Evolutionary conservation across 306 rosid species (phyloP).

Genomic region (Bauhinia variegata): DNA sequence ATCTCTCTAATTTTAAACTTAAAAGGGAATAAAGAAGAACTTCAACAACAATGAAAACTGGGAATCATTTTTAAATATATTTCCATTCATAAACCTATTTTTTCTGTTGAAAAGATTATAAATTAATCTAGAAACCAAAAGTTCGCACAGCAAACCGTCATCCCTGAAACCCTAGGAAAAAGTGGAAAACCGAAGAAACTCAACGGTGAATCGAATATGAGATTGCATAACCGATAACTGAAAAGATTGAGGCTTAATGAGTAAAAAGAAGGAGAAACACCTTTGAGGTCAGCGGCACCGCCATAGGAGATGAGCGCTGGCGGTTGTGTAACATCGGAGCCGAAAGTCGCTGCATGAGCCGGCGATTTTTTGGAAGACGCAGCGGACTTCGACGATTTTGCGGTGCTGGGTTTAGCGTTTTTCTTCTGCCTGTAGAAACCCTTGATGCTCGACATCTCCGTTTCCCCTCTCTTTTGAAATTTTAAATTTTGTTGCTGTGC

Average conservation of each 20-base stretch:
- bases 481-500: conserved; percentile 26
- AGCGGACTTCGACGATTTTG: conserved; percentile 27
- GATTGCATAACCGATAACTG: neutral
- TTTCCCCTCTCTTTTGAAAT: conserved; percentile 33
- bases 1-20: too few relatives aligned
- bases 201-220: neutral
- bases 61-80: too few relatives aligned
- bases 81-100: too few relatives aligned
- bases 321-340: conserved; percentile 44
- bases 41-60: too few relatives aligned
- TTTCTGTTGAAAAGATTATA: too few relatives aligned
- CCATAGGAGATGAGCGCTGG: conserved; percentile 47
- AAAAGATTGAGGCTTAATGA: neutral
- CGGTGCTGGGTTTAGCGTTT: conserved; percentile 18
- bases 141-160: too few relatives aligned
- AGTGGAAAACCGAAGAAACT: neutral
- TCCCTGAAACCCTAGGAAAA: conserved; percentile 7
- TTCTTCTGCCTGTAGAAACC: conserved; percentile 67
- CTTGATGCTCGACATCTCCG: conserved; percentile 59
- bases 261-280: conserved; percentile 20
- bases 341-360: conserved; percentile 31
- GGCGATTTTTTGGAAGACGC: conserved; percentile 38
- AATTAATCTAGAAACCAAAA: too few relatives aligned
- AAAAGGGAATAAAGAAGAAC: too few relatives aligned
- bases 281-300: conserved; percentile 45